phyloP scores from a whole-genome alignment of 2,329 filamentous ascomycete species.

The Pseudogymnoascus sp. region DNA sequence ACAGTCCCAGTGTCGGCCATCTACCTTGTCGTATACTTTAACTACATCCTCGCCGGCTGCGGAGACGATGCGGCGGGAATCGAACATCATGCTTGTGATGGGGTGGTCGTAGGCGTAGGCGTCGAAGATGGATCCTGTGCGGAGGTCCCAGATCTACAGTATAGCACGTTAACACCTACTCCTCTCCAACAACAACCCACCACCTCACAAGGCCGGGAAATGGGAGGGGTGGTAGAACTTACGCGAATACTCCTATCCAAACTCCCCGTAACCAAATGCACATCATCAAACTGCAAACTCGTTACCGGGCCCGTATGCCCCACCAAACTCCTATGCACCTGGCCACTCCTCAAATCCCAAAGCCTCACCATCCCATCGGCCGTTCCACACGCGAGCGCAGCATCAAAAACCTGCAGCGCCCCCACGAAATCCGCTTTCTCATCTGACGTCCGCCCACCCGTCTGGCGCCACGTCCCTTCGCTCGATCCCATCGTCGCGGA shows the following conservation, averaged over 20 bases:
- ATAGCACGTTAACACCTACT: background rate
- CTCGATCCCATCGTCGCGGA: conserved; percentile 59
- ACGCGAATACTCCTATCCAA: conserved; percentile 89
- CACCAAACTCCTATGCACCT: conserved; percentile 93
- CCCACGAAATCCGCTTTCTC: conserved; percentile 85
- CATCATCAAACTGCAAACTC: conserved; percentile 90
- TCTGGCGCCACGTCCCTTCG: conserved; percentile 63
- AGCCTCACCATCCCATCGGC: conserved; percentile 95
- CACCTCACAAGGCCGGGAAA: background rate
- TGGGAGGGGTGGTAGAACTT: conserved; percentile 36
- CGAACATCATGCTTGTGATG: conserved; percentile 96
- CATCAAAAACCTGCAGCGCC: conserved; percentile 90
- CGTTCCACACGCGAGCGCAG: conserved; percentile 89
- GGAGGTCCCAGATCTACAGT: conserved; percentile 93
- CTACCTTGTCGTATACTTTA: conserved; percentile 97
- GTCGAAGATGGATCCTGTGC: conserved; percentile 90
- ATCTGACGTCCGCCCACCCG: conserved; percentile 53
- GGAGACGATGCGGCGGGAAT: conserved; percentile 78
- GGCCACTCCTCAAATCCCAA: conserved; percentile 93
- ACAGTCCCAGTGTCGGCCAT: conserved; percentile 94
- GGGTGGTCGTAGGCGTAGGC: conserved; percentile 92
- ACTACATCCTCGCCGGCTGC: conserved; percentile 89
- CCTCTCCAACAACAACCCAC: background rate
- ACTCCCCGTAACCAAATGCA: conserved; percentile 90
- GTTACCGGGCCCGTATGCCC: conserved; percentile 94